Percentiles rank a stretch among this genome's conserved stretches.
phyloP scores from a whole-genome alignment of 1,139 yeast genomes.

The Candida sanyaensis region DNA sequence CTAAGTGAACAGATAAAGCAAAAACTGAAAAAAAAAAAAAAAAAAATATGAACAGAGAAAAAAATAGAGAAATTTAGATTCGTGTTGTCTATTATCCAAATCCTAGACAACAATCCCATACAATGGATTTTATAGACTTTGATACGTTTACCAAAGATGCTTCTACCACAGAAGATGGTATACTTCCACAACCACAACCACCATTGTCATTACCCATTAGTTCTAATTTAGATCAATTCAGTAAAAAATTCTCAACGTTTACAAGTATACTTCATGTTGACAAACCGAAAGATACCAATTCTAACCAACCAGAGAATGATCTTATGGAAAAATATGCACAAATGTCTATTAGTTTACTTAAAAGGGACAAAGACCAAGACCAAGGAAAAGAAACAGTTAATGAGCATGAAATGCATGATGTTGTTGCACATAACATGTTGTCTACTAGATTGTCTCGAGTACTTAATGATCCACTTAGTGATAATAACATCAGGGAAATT shows the following conservation, averaged over 20 bases:
- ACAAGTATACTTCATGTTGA: slow-evolving; percentile 30
- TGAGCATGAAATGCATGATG: slow-evolving; percentile 5
- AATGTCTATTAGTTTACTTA: slow-evolving; percentile 26
- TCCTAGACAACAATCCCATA: not conserved
- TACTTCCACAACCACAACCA: slow-evolving; percentile 47
- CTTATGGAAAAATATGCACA: slow-evolving; percentile 44
- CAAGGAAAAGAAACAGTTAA: slow-evolving; percentile 6
- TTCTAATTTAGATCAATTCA: slow-evolving; percentile 40
- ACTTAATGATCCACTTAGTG: slow-evolving; percentile 49
- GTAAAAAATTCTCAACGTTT: slow-evolving; percentile 37
- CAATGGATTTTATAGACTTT: slow-evolving; percentile 48
- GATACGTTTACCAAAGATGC: slow-evolving; percentile 30
- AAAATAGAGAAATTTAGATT: not conserved
- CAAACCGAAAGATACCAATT: slow-evolving; percentile 2
- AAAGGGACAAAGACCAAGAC: slow-evolving; percentile 14
- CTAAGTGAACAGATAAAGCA: not conserved
- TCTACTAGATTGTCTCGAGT: slow-evolving; percentile 54
- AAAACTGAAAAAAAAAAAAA: not conserved
- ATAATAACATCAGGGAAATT: slow-evolving; percentile 49
- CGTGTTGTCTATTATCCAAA: not conserved
- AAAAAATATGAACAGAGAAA: not conserved
- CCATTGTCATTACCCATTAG: slow-evolving; percentile 46
- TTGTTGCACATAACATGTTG: slow-evolving; percentile 22
- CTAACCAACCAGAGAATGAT: slow-evolving; percentile 11
- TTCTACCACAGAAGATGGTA: slow-evolving; percentile 17